A percentile compares a stretch with the other conserved stretches of the same genome.
Conservation (phyloP, 2,329 filamentous ascomycete species). For the Colletotrichum destructivum region DNA sequence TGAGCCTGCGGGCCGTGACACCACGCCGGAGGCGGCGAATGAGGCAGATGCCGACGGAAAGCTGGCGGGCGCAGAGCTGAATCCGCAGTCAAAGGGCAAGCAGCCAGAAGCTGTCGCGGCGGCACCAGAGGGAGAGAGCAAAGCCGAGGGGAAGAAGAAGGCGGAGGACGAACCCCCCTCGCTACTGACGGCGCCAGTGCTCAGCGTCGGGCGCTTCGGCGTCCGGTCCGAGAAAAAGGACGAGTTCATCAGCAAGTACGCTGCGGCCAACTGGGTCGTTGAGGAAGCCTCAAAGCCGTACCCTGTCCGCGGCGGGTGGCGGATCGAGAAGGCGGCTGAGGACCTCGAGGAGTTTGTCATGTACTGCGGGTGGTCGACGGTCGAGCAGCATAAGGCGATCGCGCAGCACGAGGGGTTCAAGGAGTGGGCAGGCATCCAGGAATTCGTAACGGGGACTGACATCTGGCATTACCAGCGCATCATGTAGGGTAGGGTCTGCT, state of each 20-base stretch:
- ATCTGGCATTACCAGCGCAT: conserved; percentile 52
- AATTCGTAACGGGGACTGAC: conserved; percentile 46
- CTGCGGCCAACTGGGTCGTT: conserved; percentile 50
- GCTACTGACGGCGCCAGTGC: conserved; percentile 46
- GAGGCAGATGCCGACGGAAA: conserved; percentile 1
- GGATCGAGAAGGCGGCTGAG: conserved; percentile 55
- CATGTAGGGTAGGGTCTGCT: conserved; percentile 42
- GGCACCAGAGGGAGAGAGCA: conserved; percentile 16
- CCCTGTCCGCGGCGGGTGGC: conserved; percentile 58
- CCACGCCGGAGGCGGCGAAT: neutral
- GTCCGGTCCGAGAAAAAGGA: conserved; percentile 51
- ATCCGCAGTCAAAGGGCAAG: conserved; percentile 23
- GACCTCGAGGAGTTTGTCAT: conserved; percentile 57
- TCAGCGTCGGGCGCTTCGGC: conserved; percentile 56
- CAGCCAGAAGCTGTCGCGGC: conserved; percentile 15
- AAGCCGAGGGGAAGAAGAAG: conserved; percentile 31
- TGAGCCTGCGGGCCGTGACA: neutral
- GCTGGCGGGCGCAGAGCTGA: neutral
- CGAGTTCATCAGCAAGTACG: conserved; percentile 53
- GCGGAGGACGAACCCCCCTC: conserved; percentile 30
- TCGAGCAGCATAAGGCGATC: conserved; percentile 53
- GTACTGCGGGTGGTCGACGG: conserved; percentile 55
- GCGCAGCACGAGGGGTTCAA: conserved; percentile 45
- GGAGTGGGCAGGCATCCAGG: conserved; percentile 45
- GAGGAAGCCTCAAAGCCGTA: conserved; percentile 49